A percentile compares a stretch with the other conserved stretches of the same genome.
Conservation (phyloP, 1,139 yeast species). For the Hanseniaspora gamundiae region DNA sequence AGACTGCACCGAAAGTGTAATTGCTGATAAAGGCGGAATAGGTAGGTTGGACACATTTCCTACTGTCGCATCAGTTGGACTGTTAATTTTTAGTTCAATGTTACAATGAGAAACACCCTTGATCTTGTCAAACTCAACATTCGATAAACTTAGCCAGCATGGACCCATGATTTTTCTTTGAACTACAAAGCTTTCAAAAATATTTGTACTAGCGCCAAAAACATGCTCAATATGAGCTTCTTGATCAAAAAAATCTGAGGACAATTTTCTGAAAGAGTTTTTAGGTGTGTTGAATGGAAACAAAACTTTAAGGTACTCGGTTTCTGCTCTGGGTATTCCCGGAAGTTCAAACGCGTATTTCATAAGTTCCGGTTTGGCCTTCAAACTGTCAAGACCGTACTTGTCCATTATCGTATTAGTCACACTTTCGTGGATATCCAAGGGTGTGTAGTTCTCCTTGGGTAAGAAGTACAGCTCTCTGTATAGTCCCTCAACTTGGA, state of each 20-base stretch:
- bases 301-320: constrained; percentile 69
- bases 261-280: constrained; percentile 37
- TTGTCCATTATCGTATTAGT: constrained; percentile 50
- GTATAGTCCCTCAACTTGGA: constrained; percentile 58
- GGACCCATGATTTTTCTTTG: constrained; percentile 92
- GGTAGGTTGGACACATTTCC: constrained; percentile 33
- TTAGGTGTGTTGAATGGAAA: constrained; percentile 59
- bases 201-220: constrained; percentile 54
- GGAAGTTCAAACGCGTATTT: constrained; percentile 85
- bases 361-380: constrained; percentile 58
- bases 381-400: constrained; percentile 48
- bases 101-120: constrained; percentile 66
- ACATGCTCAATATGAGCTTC: neutral
- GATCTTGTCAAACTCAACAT: constrained; percentile 48
- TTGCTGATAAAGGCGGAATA: constrained; percentile 55
- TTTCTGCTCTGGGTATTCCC: constrained; percentile 56
- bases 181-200: constrained; percentile 79
- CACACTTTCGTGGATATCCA: constrained; percentile 71
- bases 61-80: constrained; percentile 40
- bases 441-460: constrained; percentile 36
- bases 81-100: constrained; percentile 50
- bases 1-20: constrained; percentile 73
- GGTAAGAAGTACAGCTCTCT: constrained; percentile 77
- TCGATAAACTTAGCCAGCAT: constrained; percentile 74
- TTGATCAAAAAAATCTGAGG: constrained; percentile 36